Evolutionary conservation across 2,329 filamentous ascomycete genomes (phyloP).

Genomic region (Verruconis gallopava): DNA sequence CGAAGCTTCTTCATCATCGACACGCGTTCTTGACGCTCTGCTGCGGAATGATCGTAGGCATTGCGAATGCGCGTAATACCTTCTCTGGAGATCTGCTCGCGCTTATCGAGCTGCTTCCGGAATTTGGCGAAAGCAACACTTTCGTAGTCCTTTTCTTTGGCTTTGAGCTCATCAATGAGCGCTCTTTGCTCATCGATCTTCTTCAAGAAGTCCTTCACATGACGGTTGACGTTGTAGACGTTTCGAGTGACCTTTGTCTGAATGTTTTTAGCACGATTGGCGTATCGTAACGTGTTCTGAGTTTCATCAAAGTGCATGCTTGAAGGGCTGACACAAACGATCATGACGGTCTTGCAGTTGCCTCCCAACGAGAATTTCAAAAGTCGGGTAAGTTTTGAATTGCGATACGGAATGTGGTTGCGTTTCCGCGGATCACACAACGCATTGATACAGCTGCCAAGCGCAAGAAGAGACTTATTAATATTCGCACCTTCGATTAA

Average conservation of each 20-base stretch:
- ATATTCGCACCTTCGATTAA: conserved; percentile 94
- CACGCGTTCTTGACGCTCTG: conserved; percentile 67
- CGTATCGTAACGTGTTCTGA: conserved; percentile 93
- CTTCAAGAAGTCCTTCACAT: conserved; percentile 97
- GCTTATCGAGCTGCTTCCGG: conserved; percentile 78
- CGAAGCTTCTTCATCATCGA: conserved; percentile 70
- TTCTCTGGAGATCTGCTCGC: conserved; percentile 61
- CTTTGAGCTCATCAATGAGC: conserved; percentile 91
- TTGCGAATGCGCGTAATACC: conserved; percentile 65
- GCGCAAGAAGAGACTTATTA: conserved; percentile 90
- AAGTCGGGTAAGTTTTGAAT: conserved; percentile 89
- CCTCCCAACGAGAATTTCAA: conserved; percentile 95
- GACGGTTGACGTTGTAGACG: conserved; percentile 96
- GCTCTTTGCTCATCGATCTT: conserved; percentile 98
- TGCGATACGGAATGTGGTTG: conserved; percentile 92
- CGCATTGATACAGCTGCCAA: conserved; percentile 96
- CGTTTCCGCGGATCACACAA: conserved; percentile 84
- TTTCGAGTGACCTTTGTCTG: conserved; percentile 99
- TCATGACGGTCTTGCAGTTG: conserved; percentile 99
- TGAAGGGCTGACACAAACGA: conserved; percentile 93
- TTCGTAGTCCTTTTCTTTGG: conserved; percentile 83
- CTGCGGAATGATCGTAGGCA: conserved; percentile 68
- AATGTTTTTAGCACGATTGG: conserved; percentile 97
- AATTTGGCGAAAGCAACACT: conserved; percentile 74
- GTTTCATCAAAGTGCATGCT: conserved; percentile 97